phyloP scores from a whole-genome alignment of 257 asterid genomes.

The Plectranthus barbatus region DNA sequence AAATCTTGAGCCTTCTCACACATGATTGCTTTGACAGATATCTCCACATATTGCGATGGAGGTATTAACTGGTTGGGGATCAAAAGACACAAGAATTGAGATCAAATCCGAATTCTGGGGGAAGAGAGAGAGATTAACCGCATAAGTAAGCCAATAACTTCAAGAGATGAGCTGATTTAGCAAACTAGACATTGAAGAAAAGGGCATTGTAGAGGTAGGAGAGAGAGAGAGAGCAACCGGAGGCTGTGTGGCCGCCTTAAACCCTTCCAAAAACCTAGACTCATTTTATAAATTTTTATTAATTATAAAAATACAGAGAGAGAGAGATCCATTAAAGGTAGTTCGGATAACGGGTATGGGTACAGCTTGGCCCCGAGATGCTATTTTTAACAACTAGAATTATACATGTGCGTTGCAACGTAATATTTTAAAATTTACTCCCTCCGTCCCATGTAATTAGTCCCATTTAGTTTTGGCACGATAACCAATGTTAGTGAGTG shows the following conservation, averaged over 20 bases:
- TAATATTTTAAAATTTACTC: too few species aligned
- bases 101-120: not conserved
- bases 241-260: slow-evolving; percentile 45
- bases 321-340: too few species aligned
- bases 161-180: not conserved
- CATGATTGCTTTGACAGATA: slow-evolving; percentile 41
- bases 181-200: slow-evolving; percentile 1
- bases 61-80: slow-evolving; percentile 1
- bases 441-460: too few species aligned
- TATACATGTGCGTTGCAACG: too few species aligned
- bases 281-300: not conserved
- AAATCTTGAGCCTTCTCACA: slow-evolving; percentile 33
- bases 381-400: too few species aligned
- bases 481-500: too few species aligned
- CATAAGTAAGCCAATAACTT: not conserved
- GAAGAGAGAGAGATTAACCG: not conserved
- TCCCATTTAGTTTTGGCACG: too few species aligned
- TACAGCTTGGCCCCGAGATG: too few species aligned
- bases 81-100: not conserved
- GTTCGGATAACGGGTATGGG: too few species aligned
- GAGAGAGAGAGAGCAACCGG: not conserved
- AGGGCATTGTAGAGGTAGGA: not conserved
- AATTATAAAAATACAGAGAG: too few species aligned
- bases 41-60: slow-evolving; percentile 74
- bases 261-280: slow-evolving; percentile 60